A percentile compares a stretch with the other conserved stretches of the same genome.
Evolutionary conservation across 2,329 filamentous ascomycete genomes (phyloP).

Genomic region (Aspergillus fructus): DNA sequence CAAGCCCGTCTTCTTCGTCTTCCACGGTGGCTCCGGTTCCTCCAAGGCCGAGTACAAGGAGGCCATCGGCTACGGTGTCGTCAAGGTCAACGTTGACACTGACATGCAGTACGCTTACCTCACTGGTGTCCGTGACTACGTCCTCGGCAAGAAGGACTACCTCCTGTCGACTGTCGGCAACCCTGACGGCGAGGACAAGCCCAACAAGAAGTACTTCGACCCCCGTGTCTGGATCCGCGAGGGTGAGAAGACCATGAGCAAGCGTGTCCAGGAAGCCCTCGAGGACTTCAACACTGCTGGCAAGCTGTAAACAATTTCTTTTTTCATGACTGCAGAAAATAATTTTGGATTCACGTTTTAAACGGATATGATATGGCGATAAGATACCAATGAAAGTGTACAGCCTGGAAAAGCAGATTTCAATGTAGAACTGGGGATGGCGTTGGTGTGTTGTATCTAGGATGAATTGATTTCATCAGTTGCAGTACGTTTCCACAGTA

Average conservation of each 20-base stretch:
- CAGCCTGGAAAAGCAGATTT: neutral
- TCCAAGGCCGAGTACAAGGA: conserved; percentile 85
- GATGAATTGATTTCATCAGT: neutral
- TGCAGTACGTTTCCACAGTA: neutral
- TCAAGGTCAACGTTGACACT: conserved; percentile 99
- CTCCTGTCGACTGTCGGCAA: conserved; percentile 84
- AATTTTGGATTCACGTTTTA: conserved; percentile 7
- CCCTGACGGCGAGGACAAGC: conserved; percentile 93
- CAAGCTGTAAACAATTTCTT: conserved; percentile 61
- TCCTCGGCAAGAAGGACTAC: conserved; percentile 94
- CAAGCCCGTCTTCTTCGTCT: conserved; percentile 98
- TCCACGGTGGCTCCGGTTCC: conserved; percentile 96
- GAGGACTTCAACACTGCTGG: conserved; percentile 86
- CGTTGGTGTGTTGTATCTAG: neutral
- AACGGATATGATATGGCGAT: neutral
- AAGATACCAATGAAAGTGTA: conserved; percentile 4
- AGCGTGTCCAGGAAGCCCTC: conserved; percentile 76
- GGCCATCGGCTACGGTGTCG: conserved; percentile 88
- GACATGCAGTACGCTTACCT: conserved; percentile 97
- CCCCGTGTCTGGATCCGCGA: conserved; percentile 88
- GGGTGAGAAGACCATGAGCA: conserved; percentile 95
- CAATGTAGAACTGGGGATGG: neutral
- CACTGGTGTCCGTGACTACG: conserved; percentile 88
- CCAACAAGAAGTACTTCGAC: conserved; percentile 96
- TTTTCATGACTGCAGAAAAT: neutral